Evolutionary conservation across 1,284 basidiomycete species (phyloP), one percentile per base, ranked within the genome.

Genomic region (Ustilago nuda): DNA sequence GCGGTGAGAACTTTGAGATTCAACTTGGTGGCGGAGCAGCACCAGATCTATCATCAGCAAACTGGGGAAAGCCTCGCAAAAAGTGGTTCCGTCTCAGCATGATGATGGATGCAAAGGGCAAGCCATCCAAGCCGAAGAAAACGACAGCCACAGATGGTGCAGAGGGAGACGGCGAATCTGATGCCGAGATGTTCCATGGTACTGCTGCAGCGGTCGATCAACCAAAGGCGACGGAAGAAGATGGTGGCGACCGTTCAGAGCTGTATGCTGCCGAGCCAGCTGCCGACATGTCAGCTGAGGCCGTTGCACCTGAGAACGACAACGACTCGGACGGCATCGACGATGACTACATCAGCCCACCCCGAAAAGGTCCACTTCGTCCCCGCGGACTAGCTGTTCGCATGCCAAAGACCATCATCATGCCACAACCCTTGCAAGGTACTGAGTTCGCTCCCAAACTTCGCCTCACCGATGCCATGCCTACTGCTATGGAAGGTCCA

Each of bases 361-460:
- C 81, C 2, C 55, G 63, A 30, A 70, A 76, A 55, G 81, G 81
- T 12, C 81, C 80, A 2, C 79, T 82, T 33, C 69, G 73, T 23
- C 80, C 80, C 2, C 74, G 65, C 11, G 81, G 81, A 15, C 46
- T 83, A 3, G 73, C 66, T 9, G 72, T 63, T 27, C 71, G 72
- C n/a, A 56, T 68, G 46, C 81, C 81, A 8, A 61, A 73, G 51
- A 76, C 71, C 37, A 61, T 83, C 8, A 35, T 78, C 12, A 83
- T 82, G 80, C 81, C 81, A 9, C 55, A 43, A 23, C 78, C 72
- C 3, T 67, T 83, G 32, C 73, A 82, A 60, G 80, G 80, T 11
- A 79, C 73, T 32, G 62, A 66, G 23, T 61, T 74, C 9, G 74
- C 79, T 7, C 81, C 80, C 17, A 69, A 62, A 30, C 52, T 67